A percentile compares a stretch with the other conserved stretches of the same genome.
Evolutionary conservation across 306 rosid genomes (phyloP).

Genomic region (Vigna reflexopilosa): DNA sequence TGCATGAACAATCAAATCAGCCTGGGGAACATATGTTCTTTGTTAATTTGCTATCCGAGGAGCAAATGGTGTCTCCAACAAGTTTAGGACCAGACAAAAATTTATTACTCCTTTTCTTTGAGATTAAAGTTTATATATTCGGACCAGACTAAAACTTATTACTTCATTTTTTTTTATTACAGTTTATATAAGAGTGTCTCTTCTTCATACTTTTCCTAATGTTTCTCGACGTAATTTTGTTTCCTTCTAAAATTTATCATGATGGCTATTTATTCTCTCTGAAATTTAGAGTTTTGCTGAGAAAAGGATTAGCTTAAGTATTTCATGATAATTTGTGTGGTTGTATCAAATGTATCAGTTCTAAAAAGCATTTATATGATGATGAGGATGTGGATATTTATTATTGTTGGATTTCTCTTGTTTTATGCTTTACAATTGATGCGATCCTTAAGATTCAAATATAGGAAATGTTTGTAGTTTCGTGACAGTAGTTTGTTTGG

Average conservation of each 20-base stretch:
- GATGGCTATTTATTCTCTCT: constrained; percentile 11
- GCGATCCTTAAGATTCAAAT: constrained; percentile 33
- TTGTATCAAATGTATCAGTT: constrained; percentile 20
- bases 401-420: constrained; percentile 20
- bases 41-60: background rate
- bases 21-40: constrained; percentile 13
- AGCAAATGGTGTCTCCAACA: background rate
- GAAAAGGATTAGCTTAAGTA: background rate
- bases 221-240: background rate
- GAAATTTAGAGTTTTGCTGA: background rate
- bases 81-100: background rate
- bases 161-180: background rate
- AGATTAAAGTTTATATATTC: background rate
- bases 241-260: background rate
- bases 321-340: constrained; percentile 8
- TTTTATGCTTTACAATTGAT: constrained; percentile 20
- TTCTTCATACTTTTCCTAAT: background rate
- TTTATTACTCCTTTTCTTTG: no score
- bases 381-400: constrained; percentile 4
- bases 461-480: constrained; percentile 15
- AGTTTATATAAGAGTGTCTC: constrained; percentile 11
- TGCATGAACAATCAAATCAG: background rate
- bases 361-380: background rate
- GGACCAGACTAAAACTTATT: background rate
- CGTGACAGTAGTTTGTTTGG: constrained; percentile 27